These are phyloP conservation scores for Cenchrus fungigraminus DNA, from an alignment of 176 grass and related monocot species.

Conservation along the genomic window DNA sequence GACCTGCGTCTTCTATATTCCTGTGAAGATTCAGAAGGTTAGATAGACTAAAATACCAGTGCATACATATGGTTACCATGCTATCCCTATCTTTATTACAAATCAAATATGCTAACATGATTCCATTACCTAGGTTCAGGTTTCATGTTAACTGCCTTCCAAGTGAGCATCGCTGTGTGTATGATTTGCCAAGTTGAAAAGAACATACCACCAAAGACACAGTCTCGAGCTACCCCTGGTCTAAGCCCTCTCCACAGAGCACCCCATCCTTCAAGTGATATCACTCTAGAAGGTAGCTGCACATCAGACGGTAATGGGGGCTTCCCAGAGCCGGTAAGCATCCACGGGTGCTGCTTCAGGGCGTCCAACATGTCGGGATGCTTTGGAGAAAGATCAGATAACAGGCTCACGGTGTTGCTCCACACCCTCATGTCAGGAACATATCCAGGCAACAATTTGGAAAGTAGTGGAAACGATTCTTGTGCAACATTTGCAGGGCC, in stretches of 20 bases:
- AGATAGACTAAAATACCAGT: conserved; percentile 15
- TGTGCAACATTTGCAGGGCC: conserved; percentile 38
- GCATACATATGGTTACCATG: conserved; percentile 1
- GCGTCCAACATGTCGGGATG: conserved; percentile 66
- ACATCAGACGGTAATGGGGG: conserved; percentile 81
- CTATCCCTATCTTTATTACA: conserved; percentile 7
- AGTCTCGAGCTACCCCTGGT: conserved; percentile 77
- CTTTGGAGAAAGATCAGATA: conserved; percentile 77
- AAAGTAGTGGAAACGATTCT: conserved; percentile 57
- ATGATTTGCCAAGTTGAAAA: conserved; percentile 95
- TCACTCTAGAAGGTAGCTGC: conserved; percentile 67
- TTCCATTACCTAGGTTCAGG: conserved; percentile 74
- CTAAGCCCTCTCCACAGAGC: conserved; percentile 91
- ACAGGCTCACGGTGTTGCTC: conserved; percentile 62
- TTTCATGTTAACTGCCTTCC: conserved; percentile 74
- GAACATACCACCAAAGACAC: conserved; percentile 87
- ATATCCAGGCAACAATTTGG: conserved; percentile 81
- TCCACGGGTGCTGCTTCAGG: conserved; percentile 89
- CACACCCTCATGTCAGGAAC: conserved; percentile 63
- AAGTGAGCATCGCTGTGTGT: conserved; percentile 78
- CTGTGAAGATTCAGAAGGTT: conserved; percentile 46
- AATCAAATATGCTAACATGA: conserved; percentile 12
- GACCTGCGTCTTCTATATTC: conserved; percentile 74
- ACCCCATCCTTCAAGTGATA: conserved; percentile 87
- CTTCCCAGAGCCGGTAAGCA: conserved; percentile 87